These are phyloP conservation scores for Nematocida sp. DNA, from an alignment of 371 early-diverging fungal genomes.

Conservation along the genomic window DNA sequence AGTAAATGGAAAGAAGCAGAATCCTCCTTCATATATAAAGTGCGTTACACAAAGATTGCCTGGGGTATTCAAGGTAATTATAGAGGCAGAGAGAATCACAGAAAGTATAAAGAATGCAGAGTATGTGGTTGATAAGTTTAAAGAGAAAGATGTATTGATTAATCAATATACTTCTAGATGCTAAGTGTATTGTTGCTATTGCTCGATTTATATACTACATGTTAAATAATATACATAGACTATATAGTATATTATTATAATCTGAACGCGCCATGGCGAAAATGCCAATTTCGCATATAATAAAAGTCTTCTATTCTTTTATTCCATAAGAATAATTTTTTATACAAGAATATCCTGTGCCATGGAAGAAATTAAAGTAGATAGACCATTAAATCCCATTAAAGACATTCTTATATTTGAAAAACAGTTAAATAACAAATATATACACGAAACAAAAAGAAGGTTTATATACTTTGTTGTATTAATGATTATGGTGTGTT, in stretches of 20 bases:
- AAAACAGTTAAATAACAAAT: slow-evolving; percentile 29
- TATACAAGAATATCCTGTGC: neutral
- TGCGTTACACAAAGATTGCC: slow-evolving; percentile 38
- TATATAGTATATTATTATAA: no score
- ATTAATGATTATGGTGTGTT: slow-evolving; percentile 2
- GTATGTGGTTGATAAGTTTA: slow-evolving; percentile 63
- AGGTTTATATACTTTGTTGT: slow-evolving; percentile 42
- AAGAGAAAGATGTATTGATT: slow-evolving; percentile 66
- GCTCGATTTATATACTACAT: no score
- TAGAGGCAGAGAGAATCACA: slow-evolving; percentile 19
- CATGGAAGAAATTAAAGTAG: neutral
- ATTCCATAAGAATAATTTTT: no score
- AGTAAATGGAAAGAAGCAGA: slow-evolving; percentile 21
- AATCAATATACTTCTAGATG: slow-evolving; percentile 39
- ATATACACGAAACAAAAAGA: slow-evolving; percentile 31
- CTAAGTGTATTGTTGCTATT: no score
- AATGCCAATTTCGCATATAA: no score
- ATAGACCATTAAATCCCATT: slow-evolving; percentile 29
- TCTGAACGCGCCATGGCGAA: no score
- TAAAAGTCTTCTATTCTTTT: no score
- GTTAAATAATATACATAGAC: no score
- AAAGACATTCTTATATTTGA: slow-evolving; percentile 52
- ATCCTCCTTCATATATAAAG: slow-evolving; percentile 52
- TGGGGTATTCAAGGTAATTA: slow-evolving; percentile 56
- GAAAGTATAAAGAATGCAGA: slow-evolving; percentile 53